phyloP scores from a whole-genome alignment of 495 filamentous ascomycete species.

The Tuber brumale region DNA sequence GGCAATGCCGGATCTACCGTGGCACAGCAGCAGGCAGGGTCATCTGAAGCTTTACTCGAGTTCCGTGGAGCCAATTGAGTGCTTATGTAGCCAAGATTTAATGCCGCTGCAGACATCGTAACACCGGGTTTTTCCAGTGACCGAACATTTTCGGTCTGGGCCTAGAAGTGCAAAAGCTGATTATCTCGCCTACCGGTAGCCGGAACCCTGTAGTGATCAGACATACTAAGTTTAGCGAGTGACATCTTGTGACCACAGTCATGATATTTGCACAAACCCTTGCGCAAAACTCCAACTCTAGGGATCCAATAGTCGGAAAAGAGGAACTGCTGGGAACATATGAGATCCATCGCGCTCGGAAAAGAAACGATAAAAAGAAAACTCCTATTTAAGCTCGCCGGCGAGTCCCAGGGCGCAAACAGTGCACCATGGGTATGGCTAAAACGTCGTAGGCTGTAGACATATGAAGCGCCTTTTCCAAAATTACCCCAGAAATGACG shows the following conservation, averaged over 20 bases:
- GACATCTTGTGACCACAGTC: background rate
- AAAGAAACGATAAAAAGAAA: background rate
- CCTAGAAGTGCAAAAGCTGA: background rate
- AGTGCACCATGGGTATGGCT: slow-evolving; percentile 35
- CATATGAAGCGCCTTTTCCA: too few relatives aligned
- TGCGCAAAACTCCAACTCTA: background rate
- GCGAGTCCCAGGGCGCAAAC: slow-evolving; percentile 51
- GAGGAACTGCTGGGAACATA: background rate
- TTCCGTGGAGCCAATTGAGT: background rate
- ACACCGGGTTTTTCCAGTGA: background rate
- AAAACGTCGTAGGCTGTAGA: too few relatives aligned
- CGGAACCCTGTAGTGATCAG: background rate
- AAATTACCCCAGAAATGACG: too few relatives aligned
- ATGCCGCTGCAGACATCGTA: background rate
- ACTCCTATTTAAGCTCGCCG: slow-evolving; percentile 17
- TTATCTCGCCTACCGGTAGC: background rate
- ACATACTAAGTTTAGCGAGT: background rate
- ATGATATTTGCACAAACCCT: background rate
- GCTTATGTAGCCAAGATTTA: background rate
- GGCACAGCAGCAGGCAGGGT: background rate
- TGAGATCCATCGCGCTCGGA: background rate
- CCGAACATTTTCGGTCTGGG: background rate
- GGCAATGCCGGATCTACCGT: background rate
- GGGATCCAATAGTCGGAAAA: background rate
- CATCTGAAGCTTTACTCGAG: background rate